Conservation (phyloP, 1,139 yeast genomes). For the Debaryomyces sp. region DNA sequence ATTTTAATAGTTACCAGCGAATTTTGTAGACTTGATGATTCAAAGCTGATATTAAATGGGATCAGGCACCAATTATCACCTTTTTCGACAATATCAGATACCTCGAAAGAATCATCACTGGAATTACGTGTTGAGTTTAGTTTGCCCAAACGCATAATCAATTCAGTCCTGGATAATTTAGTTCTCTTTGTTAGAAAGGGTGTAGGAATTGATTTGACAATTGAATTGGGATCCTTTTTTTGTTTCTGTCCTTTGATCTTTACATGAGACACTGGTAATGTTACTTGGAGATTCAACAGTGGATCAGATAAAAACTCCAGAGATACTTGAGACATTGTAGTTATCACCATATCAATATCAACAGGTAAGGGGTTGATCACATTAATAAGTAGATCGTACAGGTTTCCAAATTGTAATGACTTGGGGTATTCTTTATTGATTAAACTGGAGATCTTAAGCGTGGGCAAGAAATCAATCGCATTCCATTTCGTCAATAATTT, state of each 20-base stretch:
- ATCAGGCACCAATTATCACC: constrained; percentile 40
- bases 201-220: constrained; percentile 35
- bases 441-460: constrained; percentile 18
- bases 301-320: constrained; percentile 10
- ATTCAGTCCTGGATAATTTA: constrained; percentile 33
- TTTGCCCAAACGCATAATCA: constrained; percentile 30
- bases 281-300: constrained; percentile 15
- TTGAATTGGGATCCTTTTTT: constrained; percentile 13
- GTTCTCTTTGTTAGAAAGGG: constrained; percentile 33
- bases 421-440: constrained; percentile 12
- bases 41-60: constrained; percentile 26
- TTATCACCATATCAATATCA: constrained; percentile 15
- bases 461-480: constrained; percentile 40
- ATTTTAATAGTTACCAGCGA: constrained; percentile 16
- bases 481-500: constrained; percentile 34
- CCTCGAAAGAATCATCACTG: constrained; percentile 9
- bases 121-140: constrained; percentile 11
- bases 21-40: not conserved
- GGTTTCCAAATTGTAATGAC: constrained; percentile 13
- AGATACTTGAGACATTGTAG: constrained; percentile 18
- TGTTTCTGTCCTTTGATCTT: constrained; percentile 16
- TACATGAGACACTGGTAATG: constrained; percentile 30
- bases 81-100: constrained; percentile 23
- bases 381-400: constrained; percentile 26
- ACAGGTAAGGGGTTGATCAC: constrained; percentile 33